These are phyloP conservation scores for Letharia columbiana DNA, from an alignment of 495 filamentous ascomycete genomes.

Conservation along the genomic window DNA sequence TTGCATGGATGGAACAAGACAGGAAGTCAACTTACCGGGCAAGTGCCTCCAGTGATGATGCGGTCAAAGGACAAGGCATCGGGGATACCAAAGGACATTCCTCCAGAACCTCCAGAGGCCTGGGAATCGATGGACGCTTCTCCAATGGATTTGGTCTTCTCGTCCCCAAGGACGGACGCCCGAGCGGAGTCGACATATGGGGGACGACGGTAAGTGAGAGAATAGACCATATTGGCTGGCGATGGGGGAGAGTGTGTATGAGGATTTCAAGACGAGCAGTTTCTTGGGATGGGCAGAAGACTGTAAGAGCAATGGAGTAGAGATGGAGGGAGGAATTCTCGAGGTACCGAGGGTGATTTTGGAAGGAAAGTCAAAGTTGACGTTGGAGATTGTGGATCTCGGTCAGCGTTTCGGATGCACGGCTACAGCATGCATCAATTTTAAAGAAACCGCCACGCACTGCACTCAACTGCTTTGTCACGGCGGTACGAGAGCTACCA, in stretches of 20 bases:
- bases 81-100: slow-evolving; percentile 46
- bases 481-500: not conserved
- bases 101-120: slow-evolving; percentile 17
- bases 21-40: slow-evolving; percentile 53
- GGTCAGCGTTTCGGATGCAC: not conserved
- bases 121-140: slow-evolving; percentile 24
- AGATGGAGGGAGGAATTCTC: not conserved
- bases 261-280: not conserved
- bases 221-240: slow-evolving; percentile 40
- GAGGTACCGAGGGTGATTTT: not conserved
- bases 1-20: not conserved
- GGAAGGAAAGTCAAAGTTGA: not conserved
- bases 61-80: slow-evolving; percentile 60
- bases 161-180: slow-evolving; percentile 23
- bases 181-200: slow-evolving; percentile 25
- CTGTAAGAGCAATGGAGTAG: not conserved
- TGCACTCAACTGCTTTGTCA: not conserved
- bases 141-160: slow-evolving; percentile 29
- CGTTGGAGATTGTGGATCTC: not conserved
- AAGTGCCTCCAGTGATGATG: slow-evolving; percentile 63
- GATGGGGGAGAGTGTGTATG: not conserved
- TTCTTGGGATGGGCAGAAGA: not conserved
- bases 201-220: slow-evolving; percentile 41
- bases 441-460: not conserved
- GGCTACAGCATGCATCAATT: not conserved